Evolutionary conservation across 352 stramenopile genomes (phyloP), one percentile per base, ranked within the genome.

Genomic region (Phytophthora ohioensis): DNA sequence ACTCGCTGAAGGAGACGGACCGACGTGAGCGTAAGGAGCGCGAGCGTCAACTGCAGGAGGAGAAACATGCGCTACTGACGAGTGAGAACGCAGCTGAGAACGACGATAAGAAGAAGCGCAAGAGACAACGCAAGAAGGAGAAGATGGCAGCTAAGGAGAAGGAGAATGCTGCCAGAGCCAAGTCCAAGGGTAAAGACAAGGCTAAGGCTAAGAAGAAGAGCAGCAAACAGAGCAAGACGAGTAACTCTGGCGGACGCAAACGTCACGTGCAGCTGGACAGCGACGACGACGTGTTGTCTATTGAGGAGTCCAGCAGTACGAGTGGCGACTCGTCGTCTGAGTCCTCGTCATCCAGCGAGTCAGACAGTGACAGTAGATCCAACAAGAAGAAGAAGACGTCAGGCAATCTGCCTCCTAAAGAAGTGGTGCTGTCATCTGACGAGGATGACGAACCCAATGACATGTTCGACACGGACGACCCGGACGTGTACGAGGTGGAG

Each of bases 401-500:
- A 42, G 77, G 73, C 5, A 94, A 91, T 48, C 59, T 92, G 45
- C 87, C 87, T 11, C 80, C 85, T 0, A 70, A 90, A 21, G 79
- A 91, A 52, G 57, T 79, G 6, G 80, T 94, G 49, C 61, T 94
- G 45, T 89, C 80, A 3, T 92, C 85, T 1, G 87, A 94, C 45
- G 86, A 91, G 62, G 84, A 92, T 39, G 82, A 91, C 27, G 85
- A 92, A 54, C 78, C 79, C 12, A 86, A 93, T 38, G 87, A 89
- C 3, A 79, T 93, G 78, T 94, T 94, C 58, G 85, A 94, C 55
- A 81, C 74, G 36, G 82, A 88, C 17, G 87, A 94, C 57, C 87
- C 87, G 21, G 85, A 94, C 45, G 87, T 94, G 71, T 94, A 92
- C 70, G 87, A 94, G 49, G 87, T 94, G 47, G 87, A 94, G 64